These are phyloP conservation scores for Dryas integrifolia DNA, from an alignment of 331 rosid species.

Conservation along the genomic window DNA sequence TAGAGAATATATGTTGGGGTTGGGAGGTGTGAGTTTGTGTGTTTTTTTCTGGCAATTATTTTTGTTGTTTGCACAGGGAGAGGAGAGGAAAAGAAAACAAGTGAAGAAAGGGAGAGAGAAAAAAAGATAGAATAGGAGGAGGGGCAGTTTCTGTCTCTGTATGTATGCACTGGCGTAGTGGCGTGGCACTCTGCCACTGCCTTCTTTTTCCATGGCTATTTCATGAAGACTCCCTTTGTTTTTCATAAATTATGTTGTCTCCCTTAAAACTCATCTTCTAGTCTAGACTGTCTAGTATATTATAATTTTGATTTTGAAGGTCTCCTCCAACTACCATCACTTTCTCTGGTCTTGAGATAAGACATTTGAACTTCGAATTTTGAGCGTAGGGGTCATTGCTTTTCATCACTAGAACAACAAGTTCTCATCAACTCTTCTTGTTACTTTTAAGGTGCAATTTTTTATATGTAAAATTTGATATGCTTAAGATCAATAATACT, in stretches of 20 bases:
- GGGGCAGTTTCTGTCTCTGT: background rate
- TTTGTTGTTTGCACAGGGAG: conserved; percentile 5
- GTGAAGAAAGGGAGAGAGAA: background rate
- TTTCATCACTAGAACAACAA: too few relatives aligned
- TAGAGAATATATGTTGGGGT: conserved; percentile 29
- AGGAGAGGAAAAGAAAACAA: background rate
- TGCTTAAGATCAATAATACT: too few relatives aligned
- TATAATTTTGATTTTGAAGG: background rate
- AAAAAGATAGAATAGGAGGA: background rate
- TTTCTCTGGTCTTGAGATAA: too few relatives aligned
- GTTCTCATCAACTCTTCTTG: too few relatives aligned
- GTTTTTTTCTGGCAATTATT: conserved; percentile 18
- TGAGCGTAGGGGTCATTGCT: too few relatives aligned
- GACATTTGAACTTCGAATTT: too few relatives aligned
- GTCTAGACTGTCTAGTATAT: background rate
- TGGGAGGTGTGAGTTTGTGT: conserved; percentile 13
- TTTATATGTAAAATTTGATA: too few relatives aligned
- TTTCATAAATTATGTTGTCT: background rate
- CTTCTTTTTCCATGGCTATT: background rate
- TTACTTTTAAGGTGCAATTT: too few relatives aligned
- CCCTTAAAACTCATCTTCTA: background rate
- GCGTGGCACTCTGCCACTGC: conserved; percentile 21
- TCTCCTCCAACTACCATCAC: too few relatives aligned
- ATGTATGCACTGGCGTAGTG: background rate
- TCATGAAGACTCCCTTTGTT: background rate